phyloP scores from a whole-genome alignment of 1,284 basidiomycete genomes.

The Microstroma glucosiphilum region DNA sequence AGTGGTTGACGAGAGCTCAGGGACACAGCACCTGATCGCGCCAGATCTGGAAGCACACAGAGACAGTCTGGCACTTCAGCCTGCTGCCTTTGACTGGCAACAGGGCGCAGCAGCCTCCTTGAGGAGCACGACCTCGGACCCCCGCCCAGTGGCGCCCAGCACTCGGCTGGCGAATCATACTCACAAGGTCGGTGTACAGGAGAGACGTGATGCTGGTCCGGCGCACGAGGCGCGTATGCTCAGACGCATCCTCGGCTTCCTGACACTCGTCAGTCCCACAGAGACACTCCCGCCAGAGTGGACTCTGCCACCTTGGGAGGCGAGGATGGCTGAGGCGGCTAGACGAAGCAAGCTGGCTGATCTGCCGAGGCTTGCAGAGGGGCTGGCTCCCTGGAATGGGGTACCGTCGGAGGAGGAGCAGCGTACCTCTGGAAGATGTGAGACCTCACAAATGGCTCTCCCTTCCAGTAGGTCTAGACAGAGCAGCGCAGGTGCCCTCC shows the following conservation, averaged over 20 bases:
- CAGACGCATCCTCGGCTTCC: neutral
- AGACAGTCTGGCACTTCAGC: neutral
- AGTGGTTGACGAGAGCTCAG: no score
- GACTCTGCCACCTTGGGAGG: neutral
- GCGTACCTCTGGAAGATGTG: neutral
- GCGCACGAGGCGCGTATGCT: constrained; percentile 1
- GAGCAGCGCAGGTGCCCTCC: neutral
- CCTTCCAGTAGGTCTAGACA: no score
- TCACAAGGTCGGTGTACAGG: neutral
- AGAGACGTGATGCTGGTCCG: neutral
- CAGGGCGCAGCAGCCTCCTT: neutral
- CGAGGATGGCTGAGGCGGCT: neutral
- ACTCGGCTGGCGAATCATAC: neutral
- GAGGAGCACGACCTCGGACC: neutral
- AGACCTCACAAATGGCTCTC: no score
- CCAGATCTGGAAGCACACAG: neutral
- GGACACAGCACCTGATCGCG: no score
- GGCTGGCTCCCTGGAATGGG: neutral
- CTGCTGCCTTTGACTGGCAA: neutral
- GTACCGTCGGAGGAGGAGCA: neutral
- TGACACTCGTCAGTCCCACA: neutral
- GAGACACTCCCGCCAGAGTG: neutral
- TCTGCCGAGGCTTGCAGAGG: neutral
- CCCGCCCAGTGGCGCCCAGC: neutral
- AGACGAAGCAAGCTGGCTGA: neutral